Evolutionary conservation across 306 rosid species (phyloP), one percentile per base, ranked within the genome.

Genomic region (Inga laurina): DNA sequence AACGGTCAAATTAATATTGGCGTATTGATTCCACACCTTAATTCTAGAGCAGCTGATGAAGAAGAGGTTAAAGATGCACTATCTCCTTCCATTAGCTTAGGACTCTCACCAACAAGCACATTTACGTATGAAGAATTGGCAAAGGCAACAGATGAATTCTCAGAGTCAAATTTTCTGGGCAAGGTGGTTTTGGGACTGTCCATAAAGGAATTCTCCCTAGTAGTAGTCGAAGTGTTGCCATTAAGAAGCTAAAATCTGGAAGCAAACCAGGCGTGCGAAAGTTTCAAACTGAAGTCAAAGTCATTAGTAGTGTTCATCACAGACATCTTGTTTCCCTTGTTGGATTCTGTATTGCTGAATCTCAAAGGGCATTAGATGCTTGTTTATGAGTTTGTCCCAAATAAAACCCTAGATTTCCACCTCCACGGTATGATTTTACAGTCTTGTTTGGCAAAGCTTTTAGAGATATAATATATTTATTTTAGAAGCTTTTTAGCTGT

Each of bases 121-220:
- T 91, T 91, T 75, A 79, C 91, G 37, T 88, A 77, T 68, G 86
- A 89, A 22, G 95, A 89, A 37, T 78, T 91, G 62, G 87, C 46
- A 41, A 74, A 27, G 21, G 93, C 95, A 71, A 88, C 95, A 3
- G 72, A 83, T 57, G 81, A 74, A 51, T 91, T 91, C 91, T 88
- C 89, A 56, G 2, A n/a, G 43, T 80, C 81, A 51, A 91, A 91
- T 79, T 85, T 91, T 71, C 87, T 91, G 27, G 95, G 95, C 85
- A 91, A 80, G 93, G 91, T 77, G 93, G 95, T 35, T 89, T 89
- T 79, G 93, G 93, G 70, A 83, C 39, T 62, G 95, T 91, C 11
- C 89, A 91, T 71, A 88, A 88, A 89, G 95, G 95, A 34, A 79
- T 89, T 71, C 91, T 89, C 52, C 88, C 86, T 30, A 76, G 80